phyloP scores from a whole-genome alignment of 441 rosid species.

The Hypseocharis bilobata region DNA sequence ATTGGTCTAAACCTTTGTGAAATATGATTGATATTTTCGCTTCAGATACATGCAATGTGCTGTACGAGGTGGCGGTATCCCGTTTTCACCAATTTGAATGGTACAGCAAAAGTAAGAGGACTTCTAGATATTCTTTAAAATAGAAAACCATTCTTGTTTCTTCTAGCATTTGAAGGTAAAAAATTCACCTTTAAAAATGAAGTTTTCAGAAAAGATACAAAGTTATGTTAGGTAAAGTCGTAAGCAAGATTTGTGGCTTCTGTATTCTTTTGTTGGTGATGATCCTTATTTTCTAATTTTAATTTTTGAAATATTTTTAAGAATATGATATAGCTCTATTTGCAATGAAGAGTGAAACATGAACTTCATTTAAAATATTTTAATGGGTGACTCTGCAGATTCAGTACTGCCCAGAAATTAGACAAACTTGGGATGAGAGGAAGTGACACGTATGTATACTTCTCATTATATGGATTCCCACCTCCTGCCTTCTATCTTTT shows the following conservation, averaged over 20 bases:
- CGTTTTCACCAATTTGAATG: too few relatives aligned
- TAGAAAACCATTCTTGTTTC: background rate
- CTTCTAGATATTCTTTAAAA: too few relatives aligned
- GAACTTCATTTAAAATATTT: slow-evolving; percentile 11
- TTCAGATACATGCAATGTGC: background rate
- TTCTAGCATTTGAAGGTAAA: background rate
- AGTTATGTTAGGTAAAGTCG: too few relatives aligned
- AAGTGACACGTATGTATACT: slow-evolving; percentile 70
- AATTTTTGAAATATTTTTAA: background rate
- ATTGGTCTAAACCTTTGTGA: background rate
- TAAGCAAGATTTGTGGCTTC: too few relatives aligned
- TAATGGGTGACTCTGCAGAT: slow-evolving; percentile 46
- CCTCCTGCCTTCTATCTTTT: slow-evolving; percentile 8
- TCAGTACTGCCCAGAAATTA: slow-evolving; percentile 87
- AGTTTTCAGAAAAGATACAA: too few relatives aligned
- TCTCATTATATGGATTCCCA: slow-evolving; percentile 15
- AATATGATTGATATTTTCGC: background rate
- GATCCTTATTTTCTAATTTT: too few relatives aligned
- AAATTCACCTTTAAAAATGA: background rate
- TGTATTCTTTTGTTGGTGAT: too few relatives aligned
- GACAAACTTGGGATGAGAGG: slow-evolving; percentile 98
- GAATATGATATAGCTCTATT: background rate
- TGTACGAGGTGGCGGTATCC: background rate
- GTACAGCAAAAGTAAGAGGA: too few relatives aligned
- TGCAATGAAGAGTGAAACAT: background rate